Evolutionary conservation across 2,329 filamentous ascomycete species (phyloP).

Genomic region (Apiospora malaysiana): DNA sequence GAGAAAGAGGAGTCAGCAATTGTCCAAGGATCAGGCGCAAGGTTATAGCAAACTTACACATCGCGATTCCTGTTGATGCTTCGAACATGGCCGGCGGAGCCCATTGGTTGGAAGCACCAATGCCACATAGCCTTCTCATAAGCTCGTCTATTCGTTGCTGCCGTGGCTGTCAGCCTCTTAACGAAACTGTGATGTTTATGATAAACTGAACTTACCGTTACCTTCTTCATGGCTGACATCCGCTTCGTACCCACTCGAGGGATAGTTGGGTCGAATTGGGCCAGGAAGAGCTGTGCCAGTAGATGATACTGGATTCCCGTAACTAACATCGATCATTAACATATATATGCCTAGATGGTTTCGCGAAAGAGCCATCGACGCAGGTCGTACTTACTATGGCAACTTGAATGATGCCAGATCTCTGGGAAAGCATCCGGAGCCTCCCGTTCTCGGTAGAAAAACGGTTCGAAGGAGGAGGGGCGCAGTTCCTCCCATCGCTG

Average conservation of each 20-base stretch:
- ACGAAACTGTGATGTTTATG: background rate
- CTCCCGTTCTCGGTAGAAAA: conserved; percentile 51
- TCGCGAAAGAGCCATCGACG: background rate
- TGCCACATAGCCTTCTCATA: conserved; percentile 62
- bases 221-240: conserved; percentile 43
- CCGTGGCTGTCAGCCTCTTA: background rate
- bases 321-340: conserved; percentile 42
- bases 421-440: conserved; percentile 58
- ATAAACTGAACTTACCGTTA: conserved; percentile 48
- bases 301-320: conserved; percentile 66
- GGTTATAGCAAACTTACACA: conserved; percentile 47
- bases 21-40: background rate
- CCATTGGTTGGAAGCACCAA: conserved; percentile 60
- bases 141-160: conserved; percentile 52
- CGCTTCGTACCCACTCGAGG: conserved; percentile 53
- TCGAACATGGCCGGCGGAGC: conserved; percentile 63
- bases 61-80: conserved; percentile 60
- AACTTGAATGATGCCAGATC: conserved; percentile 62
- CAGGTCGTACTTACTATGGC: conserved; percentile 49
- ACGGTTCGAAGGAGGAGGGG: conserved; percentile 60
- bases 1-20: background rate
- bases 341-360: conserved; percentile 20
- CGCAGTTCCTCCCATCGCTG: conserved; percentile 53
- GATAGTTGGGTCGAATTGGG: conserved; percentile 60
- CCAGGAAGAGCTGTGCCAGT: conserved; percentile 61